Conservation (phyloP, 2,329 filamentous ascomycete genomes). For the Lasiodiplodia gonubiensis region DNA sequence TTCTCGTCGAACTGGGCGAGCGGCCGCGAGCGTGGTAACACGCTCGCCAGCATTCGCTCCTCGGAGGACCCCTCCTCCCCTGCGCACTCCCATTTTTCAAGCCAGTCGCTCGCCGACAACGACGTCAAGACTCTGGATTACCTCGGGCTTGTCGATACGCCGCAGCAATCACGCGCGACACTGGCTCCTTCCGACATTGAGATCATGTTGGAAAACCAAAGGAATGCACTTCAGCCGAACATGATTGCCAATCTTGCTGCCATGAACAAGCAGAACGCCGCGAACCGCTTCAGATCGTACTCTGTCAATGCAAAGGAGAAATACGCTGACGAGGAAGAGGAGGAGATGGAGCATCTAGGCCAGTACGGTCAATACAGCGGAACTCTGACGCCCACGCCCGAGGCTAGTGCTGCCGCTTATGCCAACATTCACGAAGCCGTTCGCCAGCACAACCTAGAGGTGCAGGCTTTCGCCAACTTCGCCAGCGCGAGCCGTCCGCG, state of each 20-base stretch:
- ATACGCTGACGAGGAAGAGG: conserved; percentile 87
- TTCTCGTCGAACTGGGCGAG: conserved; percentile 87
- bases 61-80: conserved; percentile 89
- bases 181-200: conserved; percentile 67
- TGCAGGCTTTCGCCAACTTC: conserved; percentile 88
- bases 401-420: conserved; percentile 58
- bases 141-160: conserved; percentile 90
- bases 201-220: conserved; percentile 57
- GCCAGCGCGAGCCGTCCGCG: conserved; percentile 78
- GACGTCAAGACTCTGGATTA: conserved; percentile 96
- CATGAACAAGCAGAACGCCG: conserved; percentile 71
- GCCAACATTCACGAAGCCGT: conserved; percentile 73
- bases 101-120: conserved; percentile 81
- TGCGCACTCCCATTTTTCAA: conserved; percentile 82
- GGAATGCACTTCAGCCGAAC: conserved; percentile 64
- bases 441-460: conserved; percentile 88
- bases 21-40: conserved; percentile 82
- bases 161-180: conserved; percentile 77
- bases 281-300: conserved; percentile 92
- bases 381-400: conserved; percentile 63
- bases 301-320: conserved; percentile 99
- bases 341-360: conserved; percentile 60
- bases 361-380: conserved; percentile 64
- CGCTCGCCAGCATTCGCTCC: conserved; percentile 87
- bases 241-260: conserved; percentile 67